Conservation (phyloP, 148 eudicot genomes). For the Rhododendron mucronatum region DNA sequence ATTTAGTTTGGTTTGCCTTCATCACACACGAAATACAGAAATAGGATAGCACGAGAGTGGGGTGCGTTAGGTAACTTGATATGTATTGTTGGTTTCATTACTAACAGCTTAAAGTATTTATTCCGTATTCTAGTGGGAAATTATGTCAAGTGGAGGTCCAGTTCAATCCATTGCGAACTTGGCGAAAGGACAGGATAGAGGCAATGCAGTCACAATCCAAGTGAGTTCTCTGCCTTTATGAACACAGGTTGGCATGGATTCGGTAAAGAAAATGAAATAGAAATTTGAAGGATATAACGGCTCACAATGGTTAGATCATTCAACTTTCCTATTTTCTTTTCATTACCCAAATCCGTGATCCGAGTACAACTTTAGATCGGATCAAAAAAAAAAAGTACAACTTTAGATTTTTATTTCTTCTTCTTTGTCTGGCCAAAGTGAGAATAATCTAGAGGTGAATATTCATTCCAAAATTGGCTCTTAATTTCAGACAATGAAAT, state of each 20-base stretch:
- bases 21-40: too few species aligned
- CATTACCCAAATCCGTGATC: background rate
- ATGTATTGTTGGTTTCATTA: background rate
- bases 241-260: background rate
- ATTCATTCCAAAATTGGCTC: background rate
- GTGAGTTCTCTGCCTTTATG: conserved; percentile 31
- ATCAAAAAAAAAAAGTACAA: too few species aligned
- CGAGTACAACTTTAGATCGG: background rate
- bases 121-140: conserved; percentile 67
- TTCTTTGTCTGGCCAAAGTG: background rate
- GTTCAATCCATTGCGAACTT: conserved; percentile 64
- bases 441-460: background rate
- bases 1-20: background rate
- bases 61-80: background rate
- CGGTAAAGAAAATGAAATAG: background rate
- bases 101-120: background rate
- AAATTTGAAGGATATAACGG: background rate
- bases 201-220: conserved; percentile 71
- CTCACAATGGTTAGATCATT: background rate
- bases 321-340: background rate
- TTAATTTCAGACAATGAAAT: conserved; percentile 55
- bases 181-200: conserved; percentile 84
- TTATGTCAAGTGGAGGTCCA: conserved; percentile 55
- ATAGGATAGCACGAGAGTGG: background rate
- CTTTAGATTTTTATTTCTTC: background rate